These are phyloP conservation scores for Aaosphaeria arxii DNA, from an alignment of 2,329 filamentous ascomycete genomes.

Conservation along the genomic window DNA sequence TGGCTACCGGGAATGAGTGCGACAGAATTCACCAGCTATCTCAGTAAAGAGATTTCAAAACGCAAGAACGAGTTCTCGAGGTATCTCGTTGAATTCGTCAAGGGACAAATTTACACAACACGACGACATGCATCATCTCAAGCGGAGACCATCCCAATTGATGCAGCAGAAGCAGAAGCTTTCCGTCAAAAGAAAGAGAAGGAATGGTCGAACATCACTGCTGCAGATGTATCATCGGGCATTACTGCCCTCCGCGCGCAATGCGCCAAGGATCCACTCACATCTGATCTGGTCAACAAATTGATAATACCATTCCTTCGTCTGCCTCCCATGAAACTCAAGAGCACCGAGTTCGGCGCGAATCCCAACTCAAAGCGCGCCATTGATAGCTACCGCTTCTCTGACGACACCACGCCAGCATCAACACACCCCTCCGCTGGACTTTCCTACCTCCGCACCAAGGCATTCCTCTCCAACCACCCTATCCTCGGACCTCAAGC, in stretches of 20 bases:
- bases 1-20: conserved; percentile 56
- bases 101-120: conserved; percentile 28
- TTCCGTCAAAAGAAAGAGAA: conserved; percentile 16
- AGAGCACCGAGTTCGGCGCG: conserved; percentile 15
- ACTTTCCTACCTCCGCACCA: conserved; percentile 58
- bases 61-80: conserved; percentile 30
- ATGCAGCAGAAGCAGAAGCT: conserved; percentile 18
- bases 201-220: conserved; percentile 24
- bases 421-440: conserved; percentile 65
- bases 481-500: conserved; percentile 59
- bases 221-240: conserved; percentile 18
- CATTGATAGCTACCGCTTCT: conserved; percentile 19
- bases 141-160: conserved; percentile 16
- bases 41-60: conserved; percentile 42
- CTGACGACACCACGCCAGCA: conserved; percentile 42
- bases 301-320: conserved; percentile 57
- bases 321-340: conserved; percentile 45
- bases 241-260: conserved; percentile 44
- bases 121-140: conserved; percentile 17
- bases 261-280: conserved; percentile 46
- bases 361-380: conserved; percentile 29
- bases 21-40: conserved; percentile 53
- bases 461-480: conserved; percentile 57
- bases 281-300: conserved; percentile 48
- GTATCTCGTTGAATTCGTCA: conserved; percentile 28